These are phyloP conservation scores for Davidsoniella neocaledoniae DNA, from an alignment of 2,329 filamentous ascomycete species.

Conservation along the genomic window DNA sequence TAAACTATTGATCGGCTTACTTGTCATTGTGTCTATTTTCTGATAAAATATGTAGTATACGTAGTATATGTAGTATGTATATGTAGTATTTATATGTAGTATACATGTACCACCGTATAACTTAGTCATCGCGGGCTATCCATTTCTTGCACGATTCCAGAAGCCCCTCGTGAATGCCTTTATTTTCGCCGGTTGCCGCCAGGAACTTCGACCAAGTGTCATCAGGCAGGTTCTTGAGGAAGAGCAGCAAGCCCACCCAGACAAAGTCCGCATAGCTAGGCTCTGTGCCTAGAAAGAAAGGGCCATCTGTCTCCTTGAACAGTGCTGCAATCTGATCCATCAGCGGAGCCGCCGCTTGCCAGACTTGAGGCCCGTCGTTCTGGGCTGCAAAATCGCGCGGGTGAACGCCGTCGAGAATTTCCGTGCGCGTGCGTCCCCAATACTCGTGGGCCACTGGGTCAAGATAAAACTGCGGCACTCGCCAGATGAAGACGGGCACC, in stretches of 20 bases:
- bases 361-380: slow-evolving; percentile 32
- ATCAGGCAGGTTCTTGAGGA: slow-evolving; percentile 22
- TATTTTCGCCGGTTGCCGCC: slow-evolving; percentile 21
- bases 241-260: slow-evolving; percentile 32
- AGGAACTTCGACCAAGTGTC: slow-evolving; percentile 22
- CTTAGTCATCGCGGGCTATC: neutral
- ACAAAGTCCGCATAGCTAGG: slow-evolving; percentile 42
- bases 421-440: slow-evolving; percentile 35
- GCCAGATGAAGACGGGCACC: slow-evolving; percentile 26
- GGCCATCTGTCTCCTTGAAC: slow-evolving; percentile 37
- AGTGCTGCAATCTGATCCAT: slow-evolving; percentile 26
- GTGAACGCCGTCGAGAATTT: slow-evolving; percentile 32
- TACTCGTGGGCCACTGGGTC: slow-evolving; percentile 33
- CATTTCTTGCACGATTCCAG: slow-evolving; percentile 19
- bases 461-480: slow-evolving; percentile 34
- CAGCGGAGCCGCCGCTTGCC: slow-evolving; percentile 22
- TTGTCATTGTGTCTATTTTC: no score
- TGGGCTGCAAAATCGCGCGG: no score
- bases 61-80: no score
- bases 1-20: no score
- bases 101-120: neutral
- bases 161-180: slow-evolving; percentile 22
- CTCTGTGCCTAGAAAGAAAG: slow-evolving; percentile 42
- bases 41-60: no score
- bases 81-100: no score